Evolutionary conservation across 805 yeast genomes (phyloP).

Genomic region (Pichia paraexigua): DNA sequence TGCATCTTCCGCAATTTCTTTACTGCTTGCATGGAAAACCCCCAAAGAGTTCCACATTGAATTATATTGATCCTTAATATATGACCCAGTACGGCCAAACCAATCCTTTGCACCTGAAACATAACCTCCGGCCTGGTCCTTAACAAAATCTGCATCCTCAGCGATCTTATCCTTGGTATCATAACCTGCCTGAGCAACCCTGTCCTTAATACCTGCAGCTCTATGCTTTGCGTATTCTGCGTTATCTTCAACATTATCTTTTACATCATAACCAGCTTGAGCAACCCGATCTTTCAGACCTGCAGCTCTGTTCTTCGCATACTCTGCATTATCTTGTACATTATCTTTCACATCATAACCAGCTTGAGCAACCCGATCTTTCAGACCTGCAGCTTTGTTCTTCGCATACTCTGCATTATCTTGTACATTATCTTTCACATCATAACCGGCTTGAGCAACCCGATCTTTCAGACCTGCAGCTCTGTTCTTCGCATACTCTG

Average conservation of each 20-base stretch:
- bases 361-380: slow-evolving; percentile 3
- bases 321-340: slow-evolving; percentile 2
- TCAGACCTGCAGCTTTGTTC: slow-evolving; percentile 1
- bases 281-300: slow-evolving; percentile 2
- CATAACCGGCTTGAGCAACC: slow-evolving; percentile 4
- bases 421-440: slow-evolving; percentile 12
- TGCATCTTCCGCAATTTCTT: slow-evolving; percentile 21
- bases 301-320: slow-evolving; percentile 1
- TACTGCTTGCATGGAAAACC: slow-evolving; percentile 13
- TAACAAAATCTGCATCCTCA: neutral
- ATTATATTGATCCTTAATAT: slow-evolving; percentile 4
- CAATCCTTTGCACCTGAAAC: slow-evolving; percentile 1
- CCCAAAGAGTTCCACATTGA: slow-evolving; percentile 13
- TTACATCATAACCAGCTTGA: slow-evolving; percentile 4
- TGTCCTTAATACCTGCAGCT: slow-evolving; percentile 2
- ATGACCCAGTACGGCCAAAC: neutral
- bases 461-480: slow-evolving; percentile 2
- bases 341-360: slow-evolving; percentile 2
- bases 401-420: slow-evolving; percentile 1
- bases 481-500: slow-evolving; percentile 1
- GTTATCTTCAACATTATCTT: neutral
- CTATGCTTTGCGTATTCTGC: slow-evolving; percentile 3
- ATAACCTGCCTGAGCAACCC: slow-evolving; percentile 4
- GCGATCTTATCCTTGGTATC: slow-evolving; percentile 13
- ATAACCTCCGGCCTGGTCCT: neutral